Base-by-base conservation (phyloP, 805 yeast species). In the Saturnispora galanensis region DNA sequence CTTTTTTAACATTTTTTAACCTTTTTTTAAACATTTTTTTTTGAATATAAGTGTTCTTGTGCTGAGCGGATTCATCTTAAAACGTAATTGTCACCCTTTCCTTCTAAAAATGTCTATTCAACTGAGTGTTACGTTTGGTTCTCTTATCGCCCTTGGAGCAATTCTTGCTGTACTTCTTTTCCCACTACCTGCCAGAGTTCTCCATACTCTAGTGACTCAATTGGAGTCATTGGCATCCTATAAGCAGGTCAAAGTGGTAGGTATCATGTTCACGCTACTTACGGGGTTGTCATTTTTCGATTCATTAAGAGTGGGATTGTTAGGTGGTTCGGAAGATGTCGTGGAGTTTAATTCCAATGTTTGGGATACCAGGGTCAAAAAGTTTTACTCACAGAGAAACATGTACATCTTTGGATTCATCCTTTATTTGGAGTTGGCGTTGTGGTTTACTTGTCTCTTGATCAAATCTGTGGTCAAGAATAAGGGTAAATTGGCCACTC, bases 301-400 rank as follows among this genome's bases (percentile, higher is more conserved):
- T 52, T 65, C 79, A n/a, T 44, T 56, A 10, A 54, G 60, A 2
- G 39, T 56, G 36, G 58, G 55, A 11, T 31, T 51, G 10, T 48
- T 48, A n/a, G 35, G 44, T 10, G 35, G 31, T n/a, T 31, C 12
- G 4, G 52, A 47, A 18, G 50, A 47, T 13, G 40, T 44, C 9
- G 35, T 50, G 11, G 50, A 47, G 18, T 47, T 40, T 16, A 43
- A 35, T 26, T 38, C 45, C 11, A 56, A 62, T 64, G 35, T 48
- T 29, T 58, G 64, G 56, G 65, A 59, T n/a, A 18, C 43, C 8
- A 53, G 57, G 55, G 76, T 77, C 5, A 67, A 71, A 51, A 71
- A 70, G 55, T 75, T 74, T 54, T 73, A 74, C 50, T 67, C 77
- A n/a, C 80, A 76, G 52, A 64, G 81, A 46, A 76, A 76, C 55